These are phyloP conservation scores for Cochlearia excelsa DNA, from an alignment of 345 rosid genomes.

Conservation along the genomic window DNA sequence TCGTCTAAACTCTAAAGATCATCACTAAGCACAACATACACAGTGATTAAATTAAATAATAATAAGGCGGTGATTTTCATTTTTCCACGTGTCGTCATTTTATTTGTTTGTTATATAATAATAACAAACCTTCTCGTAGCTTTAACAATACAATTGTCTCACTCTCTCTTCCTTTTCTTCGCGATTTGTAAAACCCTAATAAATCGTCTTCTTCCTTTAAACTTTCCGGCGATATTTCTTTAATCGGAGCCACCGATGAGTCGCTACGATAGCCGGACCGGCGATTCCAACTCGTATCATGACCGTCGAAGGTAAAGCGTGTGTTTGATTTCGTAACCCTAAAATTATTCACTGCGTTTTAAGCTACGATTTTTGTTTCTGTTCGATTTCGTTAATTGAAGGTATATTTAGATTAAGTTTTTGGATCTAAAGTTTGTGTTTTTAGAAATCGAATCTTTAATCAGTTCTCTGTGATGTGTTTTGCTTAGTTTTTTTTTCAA, in stretches of 20 bases:
- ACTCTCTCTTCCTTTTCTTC: constrained; percentile 3
- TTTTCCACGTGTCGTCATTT: constrained; percentile 13
- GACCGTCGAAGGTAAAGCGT: constrained; percentile 72
- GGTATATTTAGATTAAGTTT: too few relatives aligned
- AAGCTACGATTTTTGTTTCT: background rate
- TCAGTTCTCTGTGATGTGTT: too few relatives aligned
- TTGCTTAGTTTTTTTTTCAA: too few relatives aligned
- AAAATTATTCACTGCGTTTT: background rate
- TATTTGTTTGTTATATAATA: constrained; percentile 1
- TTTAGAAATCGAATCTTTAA: constrained; percentile 23
- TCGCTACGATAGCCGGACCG: constrained; percentile 91
- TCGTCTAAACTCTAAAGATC: too few relatives aligned
- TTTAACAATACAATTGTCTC: background rate
- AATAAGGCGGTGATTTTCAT: constrained; percentile 22
- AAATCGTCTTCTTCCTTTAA: background rate
- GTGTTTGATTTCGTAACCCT: background rate
- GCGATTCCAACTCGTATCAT: constrained; percentile 89
- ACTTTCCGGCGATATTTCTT: constrained; percentile 8
- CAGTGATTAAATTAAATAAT: too few relatives aligned
- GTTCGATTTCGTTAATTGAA: background rate
- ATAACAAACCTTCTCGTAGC: background rate
- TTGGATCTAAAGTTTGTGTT: background rate
- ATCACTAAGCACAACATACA: too few relatives aligned
- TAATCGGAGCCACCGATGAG: constrained; percentile 44
- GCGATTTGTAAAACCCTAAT: constrained; percentile 35